phyloP scores from a whole-genome alignment of 805 yeast species.

The Starmerella scarabaei region DNA sequence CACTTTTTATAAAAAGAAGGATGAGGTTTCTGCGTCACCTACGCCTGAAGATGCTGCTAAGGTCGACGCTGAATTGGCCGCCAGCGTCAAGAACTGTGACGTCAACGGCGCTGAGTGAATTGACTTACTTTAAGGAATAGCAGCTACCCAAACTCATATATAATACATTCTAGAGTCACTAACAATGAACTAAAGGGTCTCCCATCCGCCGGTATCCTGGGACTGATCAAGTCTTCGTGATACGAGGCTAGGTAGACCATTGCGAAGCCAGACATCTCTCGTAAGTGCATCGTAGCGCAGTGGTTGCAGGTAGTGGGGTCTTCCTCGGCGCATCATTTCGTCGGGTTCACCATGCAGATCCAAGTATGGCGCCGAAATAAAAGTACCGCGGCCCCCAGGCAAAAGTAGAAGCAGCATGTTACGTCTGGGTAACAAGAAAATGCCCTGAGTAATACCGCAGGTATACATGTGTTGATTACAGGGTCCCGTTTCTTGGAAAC shows the following conservation, averaged over 20 bases:
- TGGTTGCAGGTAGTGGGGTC: slow-evolving; percentile 54
- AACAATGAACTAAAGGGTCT: slow-evolving; percentile 39
- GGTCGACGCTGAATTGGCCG: too few species aligned
- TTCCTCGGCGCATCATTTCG: slow-evolving; percentile 52
- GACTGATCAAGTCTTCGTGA: slow-evolving; percentile 69
- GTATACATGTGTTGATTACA: slow-evolving; percentile 59
- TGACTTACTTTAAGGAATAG: too few species aligned
- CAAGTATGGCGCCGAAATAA: slow-evolving; percentile 68
- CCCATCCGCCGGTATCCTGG: slow-evolving; percentile 93
- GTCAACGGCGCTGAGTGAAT: too few species aligned
- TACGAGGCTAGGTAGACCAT: slow-evolving; percentile 61
- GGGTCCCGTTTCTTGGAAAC: slow-evolving; percentile 44
- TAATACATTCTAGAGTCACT: neutral
- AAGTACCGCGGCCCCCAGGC: slow-evolving; percentile 69
- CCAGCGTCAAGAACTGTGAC: too few species aligned
- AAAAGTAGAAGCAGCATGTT: slow-evolving; percentile 45
- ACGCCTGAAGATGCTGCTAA: slow-evolving; percentile 21
- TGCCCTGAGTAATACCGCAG: slow-evolving; percentile 52
- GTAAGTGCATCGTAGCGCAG: slow-evolving; percentile 53
- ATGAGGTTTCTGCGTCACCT: slow-evolving; percentile 13
- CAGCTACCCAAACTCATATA: neutral
- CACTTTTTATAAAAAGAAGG: slow-evolving; percentile 39
- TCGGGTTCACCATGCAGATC: slow-evolving; percentile 81
- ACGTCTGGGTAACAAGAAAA: slow-evolving; percentile 59
- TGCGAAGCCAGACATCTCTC: slow-evolving; percentile 61